Base-by-base conservation (phyloP, 352 stramenopile genomes). In the Phytopythium mirpurense region DNA sequence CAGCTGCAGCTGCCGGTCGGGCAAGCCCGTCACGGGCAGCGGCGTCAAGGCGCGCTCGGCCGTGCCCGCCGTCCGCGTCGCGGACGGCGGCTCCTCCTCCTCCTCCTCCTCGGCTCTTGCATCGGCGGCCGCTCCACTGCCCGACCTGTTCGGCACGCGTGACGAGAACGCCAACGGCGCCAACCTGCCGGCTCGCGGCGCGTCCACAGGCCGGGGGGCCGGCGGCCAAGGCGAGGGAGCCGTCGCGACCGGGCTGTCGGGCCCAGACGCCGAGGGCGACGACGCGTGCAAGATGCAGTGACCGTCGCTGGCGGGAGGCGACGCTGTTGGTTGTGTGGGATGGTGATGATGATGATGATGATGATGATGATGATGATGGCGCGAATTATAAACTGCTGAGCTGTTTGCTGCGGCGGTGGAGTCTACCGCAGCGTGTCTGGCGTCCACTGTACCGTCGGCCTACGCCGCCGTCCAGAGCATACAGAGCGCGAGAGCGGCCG, bases 211-310 rank as follows among this genome's bases (percentile, higher is more conserved):
- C 29, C 29, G 29, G 29, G 29, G 9, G n/a, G n/a, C n/a, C n/a
- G n/a, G n/a, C n/a, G n/a, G n/a, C n/a, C n/a, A n/a, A n/a, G n/a
- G n/a, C n/a, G n/a, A n/a, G n/a, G 29, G 31, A 10, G 43, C 47
- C 6, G 48, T 78, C 31, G 45, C 55, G 2, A 57, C 57, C 3
- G 68, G 68, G 12, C 56, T 78, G 8, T 72, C 62, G 45, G 68
- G 51, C 27, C 51, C 51, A 4, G 74, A 88, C 24, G 62, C 65
- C 7, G 75, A 84, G 47, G 72, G 68, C 24, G 78, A 85, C 21
- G 76, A 87, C 51, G 68, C 70, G 48, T 89, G 78, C 59, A 82
- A 75, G 27, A 68, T 86, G 56, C 78, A 89, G 60, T 89, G 64
- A 78, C 43, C 36, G 26, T 36, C 5, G 21, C 49, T 5, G 38